Evolutionary conservation across 768 basidiomycete species (phyloP), one percentile per base, ranked within the genome.

Genomic region (Tubosaeta sp.): DNA sequence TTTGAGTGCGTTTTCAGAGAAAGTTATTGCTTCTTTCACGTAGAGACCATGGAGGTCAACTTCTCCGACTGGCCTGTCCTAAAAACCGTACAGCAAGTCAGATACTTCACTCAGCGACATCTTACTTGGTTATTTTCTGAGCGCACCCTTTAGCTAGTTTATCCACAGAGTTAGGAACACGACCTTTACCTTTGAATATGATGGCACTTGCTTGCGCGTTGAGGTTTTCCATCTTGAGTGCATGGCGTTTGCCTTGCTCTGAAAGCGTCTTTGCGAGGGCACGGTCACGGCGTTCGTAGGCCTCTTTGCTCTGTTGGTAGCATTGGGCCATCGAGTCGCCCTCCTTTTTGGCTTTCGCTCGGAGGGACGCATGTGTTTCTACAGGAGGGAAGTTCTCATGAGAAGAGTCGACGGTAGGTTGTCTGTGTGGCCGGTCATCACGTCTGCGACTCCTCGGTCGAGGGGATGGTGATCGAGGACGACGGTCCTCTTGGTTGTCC

Each of bases 1-100:
- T 57, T 79, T 63, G 35, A 97, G 78, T 10, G 89, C 87, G 16
- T 67, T 59, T 61, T 97, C 87, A 0, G 88, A 82, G 52, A 78
- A 79, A 37, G 76, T 67, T 48, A 95, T 84, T 14, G 93, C 91
- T 70, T 98, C 95, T 63, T 91, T 91, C 52, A 95, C 93, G 66
- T 87, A 95, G 5, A 97, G 75, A 7, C 91, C 92, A 66, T 97
- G 95, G 38, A 97, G 73, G 70, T 97, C 95, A 43, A 97, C 74
- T 67, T 92, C 85, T 2, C 84, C 84, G 2, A 78, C 74, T 50
- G 76, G 67, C 42, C 80, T 85, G 56, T 86, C 80, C 81, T 85
- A 59, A 32, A 46, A 49, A 25, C 2, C 16, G 4, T 61, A 31
- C 31, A 53, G 33, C 47, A 43, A 48, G 46, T 22, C 38, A 45